These are phyloP conservation scores for Vaccinium vitisidaea DNA, from an alignment of 148 eudicot genomes.

Conservation along the genomic window DNA sequence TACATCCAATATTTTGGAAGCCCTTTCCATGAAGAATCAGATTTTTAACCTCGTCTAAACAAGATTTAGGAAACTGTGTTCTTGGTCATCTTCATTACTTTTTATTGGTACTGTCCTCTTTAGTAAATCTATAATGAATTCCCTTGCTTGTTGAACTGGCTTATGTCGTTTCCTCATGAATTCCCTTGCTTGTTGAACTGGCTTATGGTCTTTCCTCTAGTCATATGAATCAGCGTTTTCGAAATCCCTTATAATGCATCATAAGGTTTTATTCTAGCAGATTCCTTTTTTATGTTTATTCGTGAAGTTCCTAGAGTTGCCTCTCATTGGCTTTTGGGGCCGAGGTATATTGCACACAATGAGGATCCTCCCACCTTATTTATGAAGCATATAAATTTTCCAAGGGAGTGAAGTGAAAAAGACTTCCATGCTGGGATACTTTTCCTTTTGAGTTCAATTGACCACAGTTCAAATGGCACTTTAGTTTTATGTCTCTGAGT, in stretches of 20 bases:
- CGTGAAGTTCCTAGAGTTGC: background rate
- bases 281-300: background rate
- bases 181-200: background rate
- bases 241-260: background rate
- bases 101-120: background rate
- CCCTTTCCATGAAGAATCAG: background rate
- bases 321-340: background rate
- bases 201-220: background rate
- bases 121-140: background rate
- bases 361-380: background rate
- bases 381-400: background rate
- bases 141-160: background rate
- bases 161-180: background rate
- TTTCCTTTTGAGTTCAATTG: background rate
- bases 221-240: background rate
- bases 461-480: background rate
- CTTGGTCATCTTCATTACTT: background rate
- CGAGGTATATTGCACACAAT: background rate
- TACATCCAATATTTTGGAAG: background rate
- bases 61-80: background rate
- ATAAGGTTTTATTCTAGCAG: background rate
- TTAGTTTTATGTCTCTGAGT: background rate
- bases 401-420: background rate
- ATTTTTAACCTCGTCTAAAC: background rate
- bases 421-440: background rate